Evolutionary conservation across 2,329 filamentous ascomycete genomes (phyloP).

Genomic region (Talaromyces sp.): DNA sequence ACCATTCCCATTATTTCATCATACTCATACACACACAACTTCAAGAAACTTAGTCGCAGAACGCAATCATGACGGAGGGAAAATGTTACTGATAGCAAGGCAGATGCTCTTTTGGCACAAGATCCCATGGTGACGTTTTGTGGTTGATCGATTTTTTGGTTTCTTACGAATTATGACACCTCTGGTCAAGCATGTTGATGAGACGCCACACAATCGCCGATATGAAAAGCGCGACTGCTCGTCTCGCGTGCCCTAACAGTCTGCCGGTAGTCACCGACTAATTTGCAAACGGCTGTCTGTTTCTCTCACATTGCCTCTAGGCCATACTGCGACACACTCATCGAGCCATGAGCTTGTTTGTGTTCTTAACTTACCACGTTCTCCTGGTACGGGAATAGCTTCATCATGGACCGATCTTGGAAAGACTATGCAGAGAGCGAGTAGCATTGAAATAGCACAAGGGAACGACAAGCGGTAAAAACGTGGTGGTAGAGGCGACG

Average conservation of each 20-base stretch:
- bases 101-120: not conserved
- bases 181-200: not conserved
- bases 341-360: not conserved
- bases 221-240: not conserved
- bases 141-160: not conserved
- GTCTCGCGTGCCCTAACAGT: not conserved
- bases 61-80: not conserved
- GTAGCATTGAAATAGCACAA: not conserved
- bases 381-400: not conserved
- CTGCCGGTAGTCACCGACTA: not conserved
- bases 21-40: not conserved
- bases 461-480: not conserved
- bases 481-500: not conserved
- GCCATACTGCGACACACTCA: not conserved
- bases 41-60: not conserved
- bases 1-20: not conserved
- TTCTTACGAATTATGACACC: not conserved
- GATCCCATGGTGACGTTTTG: not conserved
- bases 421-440: not conserved
- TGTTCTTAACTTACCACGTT: not conserved
- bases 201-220: not conserved
- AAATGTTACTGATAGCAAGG: not conserved
- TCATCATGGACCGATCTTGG: not conserved
- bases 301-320: not conserved
- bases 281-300: not conserved